A percentile compares a stretch with the other conserved stretches of the same genome.
Evolutionary conservation across 331 rosid genomes (phyloP).

Genomic region (Arachis monticola): DNA sequence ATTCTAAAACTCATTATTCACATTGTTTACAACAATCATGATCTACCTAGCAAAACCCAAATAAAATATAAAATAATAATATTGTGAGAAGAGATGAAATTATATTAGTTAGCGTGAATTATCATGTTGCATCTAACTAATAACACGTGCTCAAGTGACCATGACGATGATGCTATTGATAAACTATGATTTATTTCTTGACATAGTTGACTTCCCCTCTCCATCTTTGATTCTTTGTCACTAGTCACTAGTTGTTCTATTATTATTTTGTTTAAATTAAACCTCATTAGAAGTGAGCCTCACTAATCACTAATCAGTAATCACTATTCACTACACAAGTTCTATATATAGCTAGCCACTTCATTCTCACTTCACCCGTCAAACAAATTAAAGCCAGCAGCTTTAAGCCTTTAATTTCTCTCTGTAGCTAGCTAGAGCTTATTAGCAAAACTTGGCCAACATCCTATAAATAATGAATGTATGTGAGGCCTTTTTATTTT

Average conservation of each 20-base stretch:
- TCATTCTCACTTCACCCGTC: background rate
- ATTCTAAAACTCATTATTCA: too few relatives aligned
- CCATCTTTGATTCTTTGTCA: background rate
- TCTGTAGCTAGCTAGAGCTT: background rate
- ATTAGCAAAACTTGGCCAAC: slow-evolving; percentile 1
- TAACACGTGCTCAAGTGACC: too few relatives aligned
- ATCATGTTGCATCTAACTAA: too few relatives aligned
- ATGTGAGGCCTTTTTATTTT: background rate
- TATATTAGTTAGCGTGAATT: too few relatives aligned
- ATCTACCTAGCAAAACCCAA: too few relatives aligned
- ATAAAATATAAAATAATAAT: too few relatives aligned
- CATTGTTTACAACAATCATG: too few relatives aligned
- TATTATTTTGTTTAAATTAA: slow-evolving; percentile 23
- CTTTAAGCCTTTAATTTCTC: background rate
- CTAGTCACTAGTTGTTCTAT: background rate
- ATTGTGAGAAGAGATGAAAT: too few relatives aligned
- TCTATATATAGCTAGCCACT: too few relatives aligned
- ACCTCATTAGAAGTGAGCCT: background rate
- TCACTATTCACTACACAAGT: too few relatives aligned
- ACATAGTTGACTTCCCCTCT: background rate
- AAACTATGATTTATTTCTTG: background rate
- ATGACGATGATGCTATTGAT: background rate
- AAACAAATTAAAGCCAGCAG: background rate
- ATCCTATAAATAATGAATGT: slow-evolving; percentile 31
- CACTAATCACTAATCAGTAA: background rate